These are phyloP conservation scores for Rhodotorula diobovata DNA, from an alignment of 768 basidiomycete species.

Conservation along the genomic window DNA sequence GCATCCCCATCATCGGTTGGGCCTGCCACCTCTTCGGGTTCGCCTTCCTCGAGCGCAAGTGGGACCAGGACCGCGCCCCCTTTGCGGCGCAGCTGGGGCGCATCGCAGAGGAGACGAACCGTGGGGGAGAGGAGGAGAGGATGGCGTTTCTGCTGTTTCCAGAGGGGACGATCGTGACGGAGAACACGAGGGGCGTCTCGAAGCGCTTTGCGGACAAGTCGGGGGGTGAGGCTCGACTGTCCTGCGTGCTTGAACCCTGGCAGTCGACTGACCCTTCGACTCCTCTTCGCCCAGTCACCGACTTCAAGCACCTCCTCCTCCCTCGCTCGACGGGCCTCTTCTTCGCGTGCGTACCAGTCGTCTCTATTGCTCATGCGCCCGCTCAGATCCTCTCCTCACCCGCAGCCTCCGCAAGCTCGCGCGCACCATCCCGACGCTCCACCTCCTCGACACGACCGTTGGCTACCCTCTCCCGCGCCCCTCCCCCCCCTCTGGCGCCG, in stretches of 20 bases:
- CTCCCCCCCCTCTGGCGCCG: constrained; percentile 45
- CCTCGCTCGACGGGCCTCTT: constrained; percentile 88
- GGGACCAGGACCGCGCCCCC: constrained; percentile 72
- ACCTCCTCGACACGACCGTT: constrained; percentile 79
- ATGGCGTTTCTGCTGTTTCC: constrained; percentile 85
- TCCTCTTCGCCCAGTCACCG: too few species aligned
- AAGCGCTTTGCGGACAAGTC: constrained; percentile 81
- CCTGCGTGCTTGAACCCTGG: background rate
- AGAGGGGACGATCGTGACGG: constrained; percentile 88
- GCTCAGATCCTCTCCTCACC: background rate
- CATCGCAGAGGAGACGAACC: constrained; percentile 40
- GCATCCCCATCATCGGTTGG: constrained; percentile 83
- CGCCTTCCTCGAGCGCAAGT: constrained; percentile 89
- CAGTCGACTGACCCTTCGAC: background rate
- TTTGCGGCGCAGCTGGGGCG: constrained; percentile 64
- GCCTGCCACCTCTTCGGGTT: constrained; percentile 87
- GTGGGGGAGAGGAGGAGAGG: constrained; percentile 48
- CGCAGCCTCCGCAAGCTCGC: constrained; percentile 59
- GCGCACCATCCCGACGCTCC: constrained; percentile 67
- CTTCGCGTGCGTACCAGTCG: constrained; percentile 52
- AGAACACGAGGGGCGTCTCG: constrained; percentile 75
- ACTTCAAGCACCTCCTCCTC: constrained; percentile 70
- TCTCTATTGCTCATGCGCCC: too few species aligned
- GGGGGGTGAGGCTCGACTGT: constrained; percentile 59
- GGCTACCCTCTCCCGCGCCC: constrained; percentile 57